These are phyloP conservation scores for Cordyceps javanica DNA, from an alignment of 2,329 filamentous ascomycete genomes.

Conservation along the genomic window DNA sequence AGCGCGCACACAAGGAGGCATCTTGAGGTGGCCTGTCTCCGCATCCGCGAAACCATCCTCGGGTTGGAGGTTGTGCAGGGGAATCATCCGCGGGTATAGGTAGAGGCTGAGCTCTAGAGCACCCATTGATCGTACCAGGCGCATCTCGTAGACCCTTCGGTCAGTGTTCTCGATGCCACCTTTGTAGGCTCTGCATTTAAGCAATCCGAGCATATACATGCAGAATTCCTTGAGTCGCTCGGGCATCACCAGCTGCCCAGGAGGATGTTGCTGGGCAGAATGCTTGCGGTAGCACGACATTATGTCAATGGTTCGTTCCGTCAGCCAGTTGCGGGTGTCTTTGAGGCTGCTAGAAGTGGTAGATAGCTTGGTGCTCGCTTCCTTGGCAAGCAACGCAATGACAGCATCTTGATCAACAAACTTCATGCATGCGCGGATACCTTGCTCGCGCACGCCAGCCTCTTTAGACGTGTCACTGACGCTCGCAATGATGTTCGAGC, in stretches of 20 bases:
- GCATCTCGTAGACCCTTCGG: slow-evolving; percentile 82
- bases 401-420: slow-evolving; percentile 96
- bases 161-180: slow-evolving; percentile 87
- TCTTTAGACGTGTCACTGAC: slow-evolving; percentile 63
- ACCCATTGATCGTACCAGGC: slow-evolving; percentile 84
- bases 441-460: slow-evolving; percentile 35
- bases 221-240: slow-evolving; percentile 94
- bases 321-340: slow-evolving; percentile 75
- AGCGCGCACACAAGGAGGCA: slow-evolving; percentile 74
- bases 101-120: slow-evolving; percentile 81
- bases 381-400: slow-evolving; percentile 81
- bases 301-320: slow-evolving; percentile 89
- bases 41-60: slow-evolving; percentile 87
- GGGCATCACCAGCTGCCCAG: slow-evolving; percentile 87
- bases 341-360: slow-evolving; percentile 66
- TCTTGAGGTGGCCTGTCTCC: slow-evolving; percentile 76
- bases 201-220: slow-evolving; percentile 87
- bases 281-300: slow-evolving; percentile 89
- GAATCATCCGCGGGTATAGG: slow-evolving; percentile 89
- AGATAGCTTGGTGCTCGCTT: slow-evolving; percentile 79
- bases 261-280: slow-evolving; percentile 77
- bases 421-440: slow-evolving; percentile 77
- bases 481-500: slow-evolving; percentile 87
- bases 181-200: slow-evolving; percentile 92
- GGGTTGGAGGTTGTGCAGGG: slow-evolving; percentile 81